phyloP scores from a whole-genome alignment of 2,329 filamentous ascomycete genomes.

The Fusarium ambrosium region DNA sequence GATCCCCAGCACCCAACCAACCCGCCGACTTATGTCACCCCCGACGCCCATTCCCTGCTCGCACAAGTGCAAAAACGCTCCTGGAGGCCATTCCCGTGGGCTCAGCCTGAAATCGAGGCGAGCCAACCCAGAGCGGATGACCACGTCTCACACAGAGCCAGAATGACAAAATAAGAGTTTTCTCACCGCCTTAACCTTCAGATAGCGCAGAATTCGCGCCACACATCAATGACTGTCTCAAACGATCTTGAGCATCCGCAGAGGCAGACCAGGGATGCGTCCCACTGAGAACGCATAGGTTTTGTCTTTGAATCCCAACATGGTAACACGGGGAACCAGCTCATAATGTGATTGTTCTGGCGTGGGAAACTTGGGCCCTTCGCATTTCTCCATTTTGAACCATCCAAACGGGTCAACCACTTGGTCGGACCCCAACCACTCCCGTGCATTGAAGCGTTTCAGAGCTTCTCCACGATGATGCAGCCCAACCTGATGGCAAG shows the following conservation, averaged over 20 bases:
- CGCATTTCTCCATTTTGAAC: constrained; percentile 18
- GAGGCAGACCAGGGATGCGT: constrained; percentile 11
- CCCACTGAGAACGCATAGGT: constrained; percentile 25
- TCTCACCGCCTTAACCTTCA: constrained; percentile 31
- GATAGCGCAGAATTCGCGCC: constrained; percentile 27
- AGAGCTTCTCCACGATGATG: constrained; percentile 8
- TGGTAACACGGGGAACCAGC: constrained; percentile 22
- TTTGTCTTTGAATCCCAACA: constrained; percentile 16
- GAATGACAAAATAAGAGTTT: constrained; percentile 16
- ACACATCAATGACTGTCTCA: constrained; percentile 30
- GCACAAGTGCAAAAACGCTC: constrained; percentile 14
- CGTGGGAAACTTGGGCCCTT: constrained; percentile 3
- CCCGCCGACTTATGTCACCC: constrained; percentile 4
- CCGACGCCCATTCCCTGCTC: constrained; percentile 8
- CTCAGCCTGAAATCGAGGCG: not conserved
- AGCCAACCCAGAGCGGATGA: not conserved
- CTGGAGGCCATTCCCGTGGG: not conserved
- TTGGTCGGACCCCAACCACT: constrained; percentile 29
- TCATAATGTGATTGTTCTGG: constrained; percentile 6
- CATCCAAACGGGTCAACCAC: constrained; percentile 22
- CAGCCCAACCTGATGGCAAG: constrained; percentile 12
- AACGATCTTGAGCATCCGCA: not conserved
- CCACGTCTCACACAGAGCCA: not conserved
- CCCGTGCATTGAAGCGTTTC: constrained; percentile 13
- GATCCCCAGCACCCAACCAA: constrained; percentile 19